Base-by-base conservation (phyloP, 441 rosid species). In the Euphorbia corollata region DNA sequence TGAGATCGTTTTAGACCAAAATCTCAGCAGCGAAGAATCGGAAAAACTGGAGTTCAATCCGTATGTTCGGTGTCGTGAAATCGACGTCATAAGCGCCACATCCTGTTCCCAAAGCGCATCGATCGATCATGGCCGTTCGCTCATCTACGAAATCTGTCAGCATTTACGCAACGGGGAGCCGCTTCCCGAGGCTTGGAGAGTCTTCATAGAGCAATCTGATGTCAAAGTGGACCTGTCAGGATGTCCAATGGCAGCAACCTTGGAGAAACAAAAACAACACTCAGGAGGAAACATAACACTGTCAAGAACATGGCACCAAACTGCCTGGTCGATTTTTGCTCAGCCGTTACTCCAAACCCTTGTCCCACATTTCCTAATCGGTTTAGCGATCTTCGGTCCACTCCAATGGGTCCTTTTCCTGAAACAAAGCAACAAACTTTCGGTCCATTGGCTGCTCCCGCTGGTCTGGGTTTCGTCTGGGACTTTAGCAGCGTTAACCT, bases 121-220 rank as follows among this genome's bases (percentile, higher is more conserved):
- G 3, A 87, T 85, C 39, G 93, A 87, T 74, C 93, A 87, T 10
- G 87, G 93, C 8, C 90, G 87, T 22, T 84, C 88, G 11, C 68
- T 87, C 61, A 74, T 87, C 71, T 87, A 87, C 20, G 90, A 87
- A 73, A 84, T 87, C 41, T 87, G 93, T 68, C 90, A 84, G 69
- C 80, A 78, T 69, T 71, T 84, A 68, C 68, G 90, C 56, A 85
- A 85, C 51, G 81, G 79, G 36, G 83, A 80, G 13, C 84, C 90
- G 27, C 84, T 85, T 64, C 93, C 87, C 0, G 85, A 85, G 68
- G 69, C 93, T 5, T 87, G 89, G 88, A 82, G 80, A 73, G 63
- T 77, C 38, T 83, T 87, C 76, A 68, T 84, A 18, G 87, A 85
- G 73, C 90, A 85, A 71, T 80, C 90, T 19, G 93, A 87, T 70